Conservation (phyloP, 2,329 filamentous ascomycete genomes). For the Pseudogymnoascus sp. region DNA sequence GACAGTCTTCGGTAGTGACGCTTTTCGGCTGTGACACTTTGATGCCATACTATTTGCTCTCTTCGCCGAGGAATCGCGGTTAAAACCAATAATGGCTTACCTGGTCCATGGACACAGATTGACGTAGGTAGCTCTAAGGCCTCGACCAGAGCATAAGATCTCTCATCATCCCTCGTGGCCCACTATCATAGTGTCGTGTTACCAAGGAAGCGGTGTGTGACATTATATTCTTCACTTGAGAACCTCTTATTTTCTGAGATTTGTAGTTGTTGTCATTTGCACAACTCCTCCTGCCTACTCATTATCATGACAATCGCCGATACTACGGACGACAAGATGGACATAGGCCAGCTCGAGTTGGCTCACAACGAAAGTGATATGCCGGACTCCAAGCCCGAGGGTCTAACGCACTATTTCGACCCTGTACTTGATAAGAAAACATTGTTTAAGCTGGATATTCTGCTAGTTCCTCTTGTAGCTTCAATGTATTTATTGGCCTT, state of each 20-base stretch:
- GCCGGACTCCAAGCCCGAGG: not conserved
- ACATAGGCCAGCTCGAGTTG: not conserved
- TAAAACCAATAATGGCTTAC: not conserved
- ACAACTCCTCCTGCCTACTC: conserved; percentile 26
- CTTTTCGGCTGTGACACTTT: conserved; percentile 42
- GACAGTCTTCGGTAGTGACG: conserved; percentile 30
- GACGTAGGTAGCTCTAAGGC: not conserved
- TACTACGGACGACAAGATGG: not conserved
- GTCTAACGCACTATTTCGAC: not conserved
- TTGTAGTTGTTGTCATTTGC: not conserved
- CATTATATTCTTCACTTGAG: conserved; percentile 29
- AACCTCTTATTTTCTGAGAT: conserved; percentile 27
- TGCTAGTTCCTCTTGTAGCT: conserved; percentile 1
- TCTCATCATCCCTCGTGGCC: not conserved
- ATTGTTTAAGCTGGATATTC: not conserved
- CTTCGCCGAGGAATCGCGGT: conserved; percentile 34
- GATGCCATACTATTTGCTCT: conserved; percentile 43
- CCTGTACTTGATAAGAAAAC: not conserved
- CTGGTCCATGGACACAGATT: not conserved
- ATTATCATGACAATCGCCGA: conserved; percentile 30
- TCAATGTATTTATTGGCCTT: conserved; percentile 54
- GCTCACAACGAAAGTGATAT: not conserved
- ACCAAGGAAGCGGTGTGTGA: not conserved
- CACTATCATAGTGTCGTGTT: not conserved
- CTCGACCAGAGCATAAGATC: not conserved